A percentile compares a stretch with the other conserved stretches of the same genome.
Evolutionary conservation across 1,284 basidiomycete genomes (phyloP).

Genomic region (Rhodotorula glutinis): DNA sequence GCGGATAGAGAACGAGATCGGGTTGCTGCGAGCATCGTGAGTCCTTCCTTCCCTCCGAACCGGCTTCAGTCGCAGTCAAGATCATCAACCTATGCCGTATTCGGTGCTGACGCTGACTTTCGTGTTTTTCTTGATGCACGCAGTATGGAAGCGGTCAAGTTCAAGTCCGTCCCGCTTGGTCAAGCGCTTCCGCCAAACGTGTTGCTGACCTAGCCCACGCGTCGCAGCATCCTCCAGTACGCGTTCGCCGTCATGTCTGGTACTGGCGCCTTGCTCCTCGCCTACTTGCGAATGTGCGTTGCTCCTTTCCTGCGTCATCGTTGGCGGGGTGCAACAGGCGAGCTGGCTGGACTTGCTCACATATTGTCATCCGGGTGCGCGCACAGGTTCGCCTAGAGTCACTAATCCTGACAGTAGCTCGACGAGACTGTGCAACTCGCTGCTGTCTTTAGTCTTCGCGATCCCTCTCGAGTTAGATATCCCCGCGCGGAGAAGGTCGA

Average conservation of each 20-base stretch:
- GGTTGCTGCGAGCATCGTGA: constrained; percentile 66
- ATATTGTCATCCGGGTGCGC: too few relatives aligned
- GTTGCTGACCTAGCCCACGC: neutral
- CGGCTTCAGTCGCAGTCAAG: neutral
- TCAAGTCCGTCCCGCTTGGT: constrained; percentile 30
- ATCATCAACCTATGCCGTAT: too few relatives aligned
- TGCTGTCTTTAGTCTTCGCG: too few relatives aligned
- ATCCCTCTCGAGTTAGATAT: too few relatives aligned
- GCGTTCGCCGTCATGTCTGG: constrained; percentile 43
- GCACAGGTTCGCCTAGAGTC: neutral
- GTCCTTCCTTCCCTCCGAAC: neutral
- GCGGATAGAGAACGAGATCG: constrained; percentile 94
- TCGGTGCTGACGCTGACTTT: too few relatives aligned
- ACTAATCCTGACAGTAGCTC: too few relatives aligned
- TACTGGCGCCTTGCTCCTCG: constrained; percentile 42
- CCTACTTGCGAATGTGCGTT: constrained; percentile 40
- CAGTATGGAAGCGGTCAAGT: constrained; percentile 44
- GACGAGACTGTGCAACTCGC: too few relatives aligned
- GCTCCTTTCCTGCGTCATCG: neutral
- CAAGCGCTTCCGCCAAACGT: too few relatives aligned
- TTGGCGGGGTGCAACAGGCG: too few relatives aligned
- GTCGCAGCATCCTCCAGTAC: constrained; percentile 42
- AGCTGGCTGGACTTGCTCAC: too few relatives aligned
- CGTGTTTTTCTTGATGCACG: too few relatives aligned
- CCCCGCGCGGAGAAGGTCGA: too few relatives aligned